A percentile compares a stretch with the other conserved stretches of the same genome.
Evolutionary conservation across 768 basidiomycete genomes (phyloP).

Genomic region (Rickenella mellea): DNA sequence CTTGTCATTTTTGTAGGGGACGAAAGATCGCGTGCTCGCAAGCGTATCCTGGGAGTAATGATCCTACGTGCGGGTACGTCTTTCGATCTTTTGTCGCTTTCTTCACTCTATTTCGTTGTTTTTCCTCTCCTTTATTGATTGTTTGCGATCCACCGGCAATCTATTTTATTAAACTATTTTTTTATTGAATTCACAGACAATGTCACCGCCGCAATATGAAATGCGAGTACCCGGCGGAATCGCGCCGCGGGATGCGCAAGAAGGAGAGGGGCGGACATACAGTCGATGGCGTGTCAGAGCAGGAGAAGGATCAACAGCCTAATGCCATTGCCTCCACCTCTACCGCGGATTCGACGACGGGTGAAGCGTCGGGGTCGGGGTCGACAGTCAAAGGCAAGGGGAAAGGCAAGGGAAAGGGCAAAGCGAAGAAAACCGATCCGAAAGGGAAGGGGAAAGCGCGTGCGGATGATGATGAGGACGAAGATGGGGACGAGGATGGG

Average conservation of each 20-base stretch:
- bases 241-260: slow-evolving; percentile 1
- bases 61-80: slow-evolving; percentile 11
- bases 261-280: neutral
- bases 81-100: too few species aligned
- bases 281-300: neutral
- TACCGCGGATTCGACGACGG: too few species aligned
- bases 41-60: slow-evolving; percentile 6
- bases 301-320: neutral
- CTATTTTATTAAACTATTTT: neutral
- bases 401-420: too few species aligned
- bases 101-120: slow-evolving; percentile 5
- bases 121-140: too few species aligned
- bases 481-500: too few species aligned
- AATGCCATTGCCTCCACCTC: too few species aligned
- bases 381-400: too few species aligned
- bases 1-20: slow-evolving; percentile 16
- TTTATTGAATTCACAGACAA: slow-evolving; percentile 2
- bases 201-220: slow-evolving; percentile 4
- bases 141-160: too few species aligned
- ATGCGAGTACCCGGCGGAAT: slow-evolving; percentile 6
- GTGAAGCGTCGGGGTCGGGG: too few species aligned
- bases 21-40: slow-evolving; percentile 20
- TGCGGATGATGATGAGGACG: too few species aligned
- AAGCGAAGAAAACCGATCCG: too few species aligned
- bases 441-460: too few species aligned